phyloP scores from a whole-genome alignment of 306 rosid genomes.

The Quillaja saponaria region DNA sequence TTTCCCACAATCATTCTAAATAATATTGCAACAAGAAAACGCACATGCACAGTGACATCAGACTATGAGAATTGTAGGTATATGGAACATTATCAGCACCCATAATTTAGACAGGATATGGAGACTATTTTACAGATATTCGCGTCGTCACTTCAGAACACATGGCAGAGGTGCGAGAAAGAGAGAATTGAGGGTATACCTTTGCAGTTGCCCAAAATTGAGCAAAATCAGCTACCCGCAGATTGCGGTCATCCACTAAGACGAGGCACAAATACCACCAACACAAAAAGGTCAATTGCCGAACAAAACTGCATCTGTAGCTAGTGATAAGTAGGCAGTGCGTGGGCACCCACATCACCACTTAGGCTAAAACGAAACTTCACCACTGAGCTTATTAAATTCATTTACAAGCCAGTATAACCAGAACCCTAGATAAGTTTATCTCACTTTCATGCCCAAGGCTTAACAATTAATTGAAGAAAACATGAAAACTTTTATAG shows the following conservation, averaged over 20 bases:
- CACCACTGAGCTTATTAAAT: slow-evolving; percentile 51
- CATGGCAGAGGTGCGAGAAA: slow-evolving; percentile 69
- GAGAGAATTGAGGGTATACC: slow-evolving; percentile 91
- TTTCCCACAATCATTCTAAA: slow-evolving; percentile 16
- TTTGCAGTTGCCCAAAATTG: slow-evolving; percentile 99
- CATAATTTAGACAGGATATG: slow-evolving; percentile 34
- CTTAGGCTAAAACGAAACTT: slow-evolving; percentile 71
- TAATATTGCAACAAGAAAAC: slow-evolving; percentile 13
- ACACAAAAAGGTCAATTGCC: slow-evolving; percentile 98
- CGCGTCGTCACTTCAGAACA: slow-evolving; percentile 58
- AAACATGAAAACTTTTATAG: slow-evolving; percentile 8
- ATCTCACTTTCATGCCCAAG: slow-evolving; percentile 36
- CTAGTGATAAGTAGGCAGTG: slow-evolving; percentile 91
- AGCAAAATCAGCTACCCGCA: slow-evolving; percentile 99
- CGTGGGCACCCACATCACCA: slow-evolving; percentile 86
- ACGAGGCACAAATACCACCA: slow-evolving; percentile 98
- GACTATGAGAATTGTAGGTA: slow-evolving; percentile 19
- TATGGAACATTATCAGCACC: slow-evolving; percentile 24
- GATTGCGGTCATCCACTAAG: slow-evolving; percentile 99
- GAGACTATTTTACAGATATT: slow-evolving; percentile 45
- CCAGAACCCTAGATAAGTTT: slow-evolving; percentile 38
- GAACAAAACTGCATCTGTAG: slow-evolving; percentile 94
- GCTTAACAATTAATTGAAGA: slow-evolving; percentile 26
- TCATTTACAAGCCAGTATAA: slow-evolving; percentile 44
- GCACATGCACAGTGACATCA: slow-evolving; percentile 16